Conservation (phyloP, 148 eudicot species). For the Vaccinium macrocarpon region DNA sequence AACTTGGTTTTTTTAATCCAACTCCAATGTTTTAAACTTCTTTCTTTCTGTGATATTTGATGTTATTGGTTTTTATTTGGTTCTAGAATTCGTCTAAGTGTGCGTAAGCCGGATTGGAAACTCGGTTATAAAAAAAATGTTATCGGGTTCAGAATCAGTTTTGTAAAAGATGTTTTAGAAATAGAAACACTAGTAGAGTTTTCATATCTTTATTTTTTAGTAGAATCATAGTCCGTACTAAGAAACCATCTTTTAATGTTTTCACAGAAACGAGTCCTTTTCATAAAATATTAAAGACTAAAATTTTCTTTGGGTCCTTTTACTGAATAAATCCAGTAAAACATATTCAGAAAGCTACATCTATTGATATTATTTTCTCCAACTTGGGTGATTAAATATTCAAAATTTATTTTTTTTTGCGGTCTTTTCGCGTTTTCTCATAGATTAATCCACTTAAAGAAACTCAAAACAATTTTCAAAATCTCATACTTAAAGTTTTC, state of each 20-base stretch:
- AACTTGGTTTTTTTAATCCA: neutral
- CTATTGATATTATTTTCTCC: neutral
- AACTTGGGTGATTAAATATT: neutral
- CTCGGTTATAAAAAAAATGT: no score
- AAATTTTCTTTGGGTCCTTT: neutral
- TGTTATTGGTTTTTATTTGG: neutral
- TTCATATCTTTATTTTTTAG: neutral
- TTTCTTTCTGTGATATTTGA: neutral
- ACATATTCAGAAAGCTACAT: neutral
- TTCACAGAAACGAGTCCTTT: neutral
- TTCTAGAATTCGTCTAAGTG: no score
- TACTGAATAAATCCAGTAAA: neutral
- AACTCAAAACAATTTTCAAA: no score
- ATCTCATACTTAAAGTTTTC: no score
- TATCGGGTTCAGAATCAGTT: neutral
- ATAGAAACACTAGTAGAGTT: neutral
- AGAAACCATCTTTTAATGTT: neutral
- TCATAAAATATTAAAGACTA: neutral
- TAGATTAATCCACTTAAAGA: no score
- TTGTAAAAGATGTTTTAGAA: neutral
- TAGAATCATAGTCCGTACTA: neutral
- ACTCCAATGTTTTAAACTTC: neutral
- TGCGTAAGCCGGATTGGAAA: no score
- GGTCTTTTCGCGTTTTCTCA: no score
- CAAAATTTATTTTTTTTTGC: no score